Percentiles rank a stretch among this genome's conserved stretches.
Conservation (phyloP, 208 protist genomes). For the Kentomonas sorsogonicus region DNA sequence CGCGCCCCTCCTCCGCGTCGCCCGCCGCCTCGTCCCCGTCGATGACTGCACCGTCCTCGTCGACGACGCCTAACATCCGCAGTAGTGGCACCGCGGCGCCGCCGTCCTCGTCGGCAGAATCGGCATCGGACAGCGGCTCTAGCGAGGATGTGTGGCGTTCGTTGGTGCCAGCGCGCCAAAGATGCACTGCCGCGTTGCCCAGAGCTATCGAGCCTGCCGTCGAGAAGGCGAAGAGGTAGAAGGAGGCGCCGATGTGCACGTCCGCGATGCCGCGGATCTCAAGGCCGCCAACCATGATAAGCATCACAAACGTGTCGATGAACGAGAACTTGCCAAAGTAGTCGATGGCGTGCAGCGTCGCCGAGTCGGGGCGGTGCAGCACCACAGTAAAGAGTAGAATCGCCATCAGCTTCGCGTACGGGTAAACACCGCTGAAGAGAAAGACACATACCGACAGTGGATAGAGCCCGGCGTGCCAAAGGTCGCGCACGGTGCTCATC, state of each 20-base stretch:
- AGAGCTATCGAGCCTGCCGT: conserved; percentile 46
- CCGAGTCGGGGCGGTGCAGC: conserved; percentile 29
- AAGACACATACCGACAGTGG: conserved; percentile 83
- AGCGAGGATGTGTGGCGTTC: not conserved
- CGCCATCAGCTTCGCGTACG: conserved; percentile 92
- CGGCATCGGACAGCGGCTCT: not conserved
- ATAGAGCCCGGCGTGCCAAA: conserved; percentile 82
- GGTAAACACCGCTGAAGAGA: conserved; percentile 92
- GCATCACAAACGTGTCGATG: conserved; percentile 90
- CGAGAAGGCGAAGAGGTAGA: conserved; percentile 57
- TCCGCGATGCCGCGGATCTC: conserved; percentile 34
- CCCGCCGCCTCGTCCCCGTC: not conserved
- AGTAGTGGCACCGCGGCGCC: not conserved
- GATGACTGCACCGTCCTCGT: too few relatives aligned
- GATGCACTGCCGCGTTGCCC: conserved; percentile 56
- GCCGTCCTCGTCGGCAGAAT: not conserved
- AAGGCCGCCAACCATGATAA: conserved; percentile 90
- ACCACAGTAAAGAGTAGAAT: conserved; percentile 54
- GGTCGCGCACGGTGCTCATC: conserved; percentile 63
- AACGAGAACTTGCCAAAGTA: conserved; percentile 91
- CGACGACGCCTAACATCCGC: too few relatives aligned
- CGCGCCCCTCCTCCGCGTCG: too few relatives aligned
- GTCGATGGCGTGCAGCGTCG: conserved; percentile 75
- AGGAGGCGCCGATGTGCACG: conserved; percentile 31
- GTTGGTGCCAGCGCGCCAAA: too few relatives aligned